Evolutionary conservation across 805 yeast species (phyloP), one percentile per base, ranked within the genome.

Genomic region (Tanozyma kutaoensis): DNA sequence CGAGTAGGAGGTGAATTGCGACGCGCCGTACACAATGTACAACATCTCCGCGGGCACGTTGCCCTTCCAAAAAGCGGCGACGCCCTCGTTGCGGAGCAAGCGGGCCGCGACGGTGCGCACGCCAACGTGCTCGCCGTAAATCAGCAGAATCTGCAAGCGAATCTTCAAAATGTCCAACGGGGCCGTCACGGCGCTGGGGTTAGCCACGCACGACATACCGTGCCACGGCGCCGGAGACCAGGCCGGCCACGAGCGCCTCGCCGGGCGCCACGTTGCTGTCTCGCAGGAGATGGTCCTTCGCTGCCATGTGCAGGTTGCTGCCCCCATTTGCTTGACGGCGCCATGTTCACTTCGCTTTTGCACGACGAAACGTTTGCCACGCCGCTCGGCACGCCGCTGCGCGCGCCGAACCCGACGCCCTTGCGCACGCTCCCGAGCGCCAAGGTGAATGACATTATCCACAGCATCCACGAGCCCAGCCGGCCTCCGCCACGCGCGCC

Each of bases 61-160:
- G 0, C 98, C 98, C 47, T 85, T 86, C 97, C 97, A 91, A n/a
- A 88, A 58, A 0, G 84, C 88, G 10, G 49, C 33, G 1, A 76
- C 23, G 1, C 94, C 93, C 48, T 88, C 97, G 19, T 69, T 60
- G 12, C 48, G 45, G 1, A 65, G 35, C 2, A 84, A 63, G 2
- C 56, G 47, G 10, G 33, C 35, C 25, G 70, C 46, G 0, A 75
- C 58, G 12, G 46, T 30, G 12, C 9, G 9, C 5, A 20, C 10
- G 12, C 12, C n/a, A 11, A 6, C 9, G 12, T 28, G n/a, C 7
- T 15, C 5, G 7, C 17, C 17, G n/a, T n/a, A n/a, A 7, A 30
- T 12, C 35, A 56, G 52, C 33, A 68, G 74, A 2, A 81, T 53
- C 45, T 81, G 94, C 20, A 78, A 55, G 28, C 93, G 56, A 36